Percentiles rank a stretch among this genome's conserved stretches.
Conservation (phyloP, 345 rosid genomes). For the Arabidopsis suecica region DNA sequence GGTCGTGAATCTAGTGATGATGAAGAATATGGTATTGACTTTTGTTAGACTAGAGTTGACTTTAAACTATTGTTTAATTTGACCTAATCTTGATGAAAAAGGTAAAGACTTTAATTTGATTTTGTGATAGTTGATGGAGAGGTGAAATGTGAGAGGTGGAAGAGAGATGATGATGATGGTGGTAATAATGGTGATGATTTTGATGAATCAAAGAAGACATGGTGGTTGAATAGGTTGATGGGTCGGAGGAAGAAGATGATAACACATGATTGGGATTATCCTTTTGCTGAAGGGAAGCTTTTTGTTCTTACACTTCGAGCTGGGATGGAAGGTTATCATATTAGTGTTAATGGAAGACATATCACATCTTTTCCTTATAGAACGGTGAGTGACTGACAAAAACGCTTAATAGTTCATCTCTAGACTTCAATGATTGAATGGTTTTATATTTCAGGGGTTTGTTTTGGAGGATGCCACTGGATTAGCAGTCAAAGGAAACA, state of each 20-base stretch:
- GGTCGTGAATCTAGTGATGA: conserved; percentile 73
- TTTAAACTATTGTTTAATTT: conserved; percentile 22
- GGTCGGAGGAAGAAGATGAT: conserved; percentile 70
- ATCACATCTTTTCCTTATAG: conserved; percentile 91
- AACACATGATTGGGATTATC: conserved; percentile 80
- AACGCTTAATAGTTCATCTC: background rate
- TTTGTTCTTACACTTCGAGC: conserved; percentile 89
- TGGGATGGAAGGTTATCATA: conserved; percentile 94
- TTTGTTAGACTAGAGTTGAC: conserved; percentile 21
- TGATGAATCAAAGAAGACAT: conserved; percentile 72
- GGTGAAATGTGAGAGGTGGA: conserved; percentile 95
- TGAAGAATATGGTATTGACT: conserved; percentile 70
- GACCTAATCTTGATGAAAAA: background rate
- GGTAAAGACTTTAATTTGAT: background rate
- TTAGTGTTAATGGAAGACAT: conserved; percentile 89
- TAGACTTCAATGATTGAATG: background rate
- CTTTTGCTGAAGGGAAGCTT: conserved; percentile 78
- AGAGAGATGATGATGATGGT: conserved; percentile 51
- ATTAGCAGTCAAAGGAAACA: conserved; percentile 71
- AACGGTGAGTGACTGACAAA: conserved; percentile 61
- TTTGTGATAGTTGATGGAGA: conserved; percentile 74
- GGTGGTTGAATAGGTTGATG: conserved; percentile 90
- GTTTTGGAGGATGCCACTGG: conserved; percentile 99
- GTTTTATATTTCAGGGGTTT: conserved; percentile 63
- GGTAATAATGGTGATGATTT: conserved; percentile 51